Percentiles rank a stretch among this genome's conserved stretches.
Conservation (phyloP, 257 asterid genomes). For the Fraxinus cuspidata region DNA sequence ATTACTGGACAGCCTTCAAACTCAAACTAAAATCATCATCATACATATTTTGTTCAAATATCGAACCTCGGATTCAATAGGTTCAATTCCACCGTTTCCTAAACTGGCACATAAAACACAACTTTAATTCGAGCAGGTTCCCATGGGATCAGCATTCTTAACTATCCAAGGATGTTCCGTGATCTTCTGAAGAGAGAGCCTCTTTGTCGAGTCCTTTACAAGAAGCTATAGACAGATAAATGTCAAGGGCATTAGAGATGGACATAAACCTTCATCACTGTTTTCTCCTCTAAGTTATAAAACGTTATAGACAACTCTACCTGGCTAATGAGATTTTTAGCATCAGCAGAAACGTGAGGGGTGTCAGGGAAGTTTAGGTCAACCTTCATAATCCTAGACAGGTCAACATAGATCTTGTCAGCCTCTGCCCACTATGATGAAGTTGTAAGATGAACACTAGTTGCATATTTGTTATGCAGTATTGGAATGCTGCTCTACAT, state of each 20-base stretch:
- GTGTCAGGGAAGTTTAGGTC: conserved; percentile 83
- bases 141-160: conserved; percentile 51
- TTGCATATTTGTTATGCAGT: not conserved
- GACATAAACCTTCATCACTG: not conserved
- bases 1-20: not conserved
- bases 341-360: conserved; percentile 59
- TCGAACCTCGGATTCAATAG: conserved; percentile 1
- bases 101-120: not conserved
- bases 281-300: not conserved
- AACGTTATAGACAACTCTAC: conserved; percentile 31
- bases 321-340: conserved; percentile 78
- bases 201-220: conserved; percentile 79
- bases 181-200: conserved; percentile 80
- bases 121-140: conserved; percentile 41
- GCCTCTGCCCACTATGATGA: conserved; percentile 2
- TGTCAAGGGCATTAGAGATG: conserved; percentile 17
- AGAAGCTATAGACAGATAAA: conserved; percentile 66
- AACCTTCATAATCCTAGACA: conserved; percentile 75
- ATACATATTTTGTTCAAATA: not conserved
- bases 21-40: not conserved
- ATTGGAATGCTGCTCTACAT: too few species aligned
- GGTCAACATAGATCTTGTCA: conserved; percentile 13
- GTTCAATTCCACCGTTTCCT: not conserved
- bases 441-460: not conserved
- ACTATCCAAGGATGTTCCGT: conserved; percentile 87